Base-by-base conservation (phyloP, 768 basidiomycete species). In the Lactarius sanguifluus region DNA sequence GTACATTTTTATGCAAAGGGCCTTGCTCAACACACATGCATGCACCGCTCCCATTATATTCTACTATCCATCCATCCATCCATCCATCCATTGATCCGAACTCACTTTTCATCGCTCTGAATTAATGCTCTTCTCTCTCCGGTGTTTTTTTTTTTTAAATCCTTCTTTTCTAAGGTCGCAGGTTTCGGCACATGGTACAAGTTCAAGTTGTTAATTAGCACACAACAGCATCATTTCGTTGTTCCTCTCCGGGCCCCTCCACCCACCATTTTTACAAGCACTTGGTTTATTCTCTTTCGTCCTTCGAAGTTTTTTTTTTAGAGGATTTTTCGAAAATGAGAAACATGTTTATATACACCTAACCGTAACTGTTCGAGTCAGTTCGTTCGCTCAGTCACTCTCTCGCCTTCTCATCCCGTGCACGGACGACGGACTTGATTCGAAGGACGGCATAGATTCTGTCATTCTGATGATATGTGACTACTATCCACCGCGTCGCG, bases 1-100 rank as follows among this genome's bases (percentile, higher is more conserved):
- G 66, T 67, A 67, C 57, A 59, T 40, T 64, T 28, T 61, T 67
- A 67, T 60, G 65, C 65, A 66, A 66, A 57, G 62, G 55, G 58
- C 58, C 38, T 40, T 23, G 55, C 32, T 30, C 57, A 12, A 38
- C 62, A 23, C 36, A 15, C 16, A 59, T 30, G 61, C 61, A 54
- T 59, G 32, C 66, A 32, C 40, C 15, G 30, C 50, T 40, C n/a
- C 50, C 34, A 30, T 59, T 67, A 63, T 45, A 59, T 43, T 67
- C 61, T 41, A 54, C 16, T n/a, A 58, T 58, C 20, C 59, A 40
- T 38, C 1, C 30, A 32, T 32, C 32, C 32, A 32, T 32, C 32
- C 34, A 32, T 32, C 4, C 34, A 34, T 34, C 16, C 25, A 12
- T 47, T 32, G 34, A 25, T 36, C 36, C 50, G 15, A 25, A n/a